Percentiles rank a stretch among this genome's conserved stretches.
These are phyloP conservation scores for Eleusine coracana DNA, from an alignment of 176 grass and related monocot genomes.

Conservation along the genomic window DNA sequence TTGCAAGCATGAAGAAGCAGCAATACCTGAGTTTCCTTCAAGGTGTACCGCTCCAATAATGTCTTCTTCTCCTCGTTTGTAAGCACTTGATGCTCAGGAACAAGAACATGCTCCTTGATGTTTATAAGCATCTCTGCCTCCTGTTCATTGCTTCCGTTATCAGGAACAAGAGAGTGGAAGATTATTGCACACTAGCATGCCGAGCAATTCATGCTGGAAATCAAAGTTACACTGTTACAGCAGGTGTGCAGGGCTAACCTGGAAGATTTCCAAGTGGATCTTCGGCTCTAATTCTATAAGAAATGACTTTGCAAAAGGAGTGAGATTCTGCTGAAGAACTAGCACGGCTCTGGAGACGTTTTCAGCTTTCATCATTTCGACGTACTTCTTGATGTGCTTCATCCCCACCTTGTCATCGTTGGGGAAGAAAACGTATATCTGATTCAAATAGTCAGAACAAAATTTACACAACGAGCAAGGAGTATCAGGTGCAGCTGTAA, in stretches of 20 bases:
- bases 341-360: conserved; percentile 74
- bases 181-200: neutral
- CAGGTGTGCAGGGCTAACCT: conserved; percentile 46
- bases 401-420: conserved; percentile 96
- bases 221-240: conserved; percentile 12
- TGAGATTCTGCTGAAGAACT: conserved; percentile 86
- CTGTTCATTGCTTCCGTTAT: conserved; percentile 49
- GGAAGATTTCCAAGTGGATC: conserved; percentile 86
- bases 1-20: neutral
- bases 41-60: conserved; percentile 78
- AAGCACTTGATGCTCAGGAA: conserved; percentile 87
- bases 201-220: neutral
- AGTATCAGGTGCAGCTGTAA: neutral
- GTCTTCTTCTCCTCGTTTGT: conserved; percentile 87
- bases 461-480: neutral
- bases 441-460: conserved; percentile 19
- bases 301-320: conserved; percentile 85
- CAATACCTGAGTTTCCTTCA: conserved; percentile 95
- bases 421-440: conserved; percentile 98
- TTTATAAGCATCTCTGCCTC: conserved; percentile 88
- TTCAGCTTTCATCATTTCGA: conserved; percentile 87
- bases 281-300: conserved; percentile 69
- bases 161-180: neutral
- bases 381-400: conserved; percentile 97
- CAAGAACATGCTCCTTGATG: conserved; percentile 90